Evolutionary conservation across 2,329 filamentous ascomycete genomes (phyloP), one percentile per base, ranked within the genome.

Genomic region (Colletotrichum tropicicola): DNA sequence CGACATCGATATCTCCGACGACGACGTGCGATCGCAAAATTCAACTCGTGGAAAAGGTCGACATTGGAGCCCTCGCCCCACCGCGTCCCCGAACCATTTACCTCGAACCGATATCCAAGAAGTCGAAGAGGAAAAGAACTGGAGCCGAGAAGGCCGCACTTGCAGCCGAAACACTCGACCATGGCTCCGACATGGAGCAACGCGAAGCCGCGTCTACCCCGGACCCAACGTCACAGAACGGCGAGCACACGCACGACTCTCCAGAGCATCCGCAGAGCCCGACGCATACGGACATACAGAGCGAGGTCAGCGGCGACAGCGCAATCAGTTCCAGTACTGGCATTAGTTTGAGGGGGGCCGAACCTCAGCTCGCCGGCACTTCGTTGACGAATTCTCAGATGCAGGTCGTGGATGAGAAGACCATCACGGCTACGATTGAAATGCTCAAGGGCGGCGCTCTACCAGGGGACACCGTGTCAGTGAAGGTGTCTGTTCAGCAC

Each of bases 341-440:
- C 62, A 80, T 87, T 59, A 89, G 87, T 71, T 81, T 85, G 63
- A 37, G 55, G 9, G 49, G 64, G 4, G 57, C 67, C 5, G 67
- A 68, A 28, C 58, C 60, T 15, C 58, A 61, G 15, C n/a, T 53
- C 6, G 44, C 48, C 68, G 61, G 25, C 73, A 74, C 78, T 70
- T 79, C 15, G 80, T 79, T 65, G 80, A 84, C 65, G 85, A 70
- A 72, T 28, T 76, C 78, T 32, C 80, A 79, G 60, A 80, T 79
- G 61, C 77, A 80, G 37, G 74, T 75, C 1, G 78, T 87, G n/a
- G 83, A 87, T 39, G 89, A 91, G 69, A 91, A 91, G 69, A 95
- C 91, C 12, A 97, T 98, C 59, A 97, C 91, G 2, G 92, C 94
- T 2, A 95, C 90, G 1, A 89, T 97, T 56, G 93, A 97, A 74